Percentiles rank a stretch among this genome's conserved stretches.
Evolutionary conservation across 257 asterid genomes (phyloP).

Genomic region (Linaria vulgaris): DNA sequence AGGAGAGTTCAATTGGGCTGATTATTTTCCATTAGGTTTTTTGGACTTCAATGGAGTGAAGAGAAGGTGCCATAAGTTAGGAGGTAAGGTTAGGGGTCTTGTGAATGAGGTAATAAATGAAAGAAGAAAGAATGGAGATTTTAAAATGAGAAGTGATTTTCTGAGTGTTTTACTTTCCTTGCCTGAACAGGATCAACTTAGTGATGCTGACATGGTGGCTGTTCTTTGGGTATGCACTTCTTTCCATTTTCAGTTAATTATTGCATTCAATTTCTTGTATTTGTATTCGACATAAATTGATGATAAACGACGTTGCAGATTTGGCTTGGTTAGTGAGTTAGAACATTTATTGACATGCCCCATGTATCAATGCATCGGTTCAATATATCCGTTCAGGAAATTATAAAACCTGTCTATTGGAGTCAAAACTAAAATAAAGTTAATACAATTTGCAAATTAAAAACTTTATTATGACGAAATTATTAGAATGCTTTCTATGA

Average conservation of each 20-base stretch:
- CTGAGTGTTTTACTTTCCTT: slow-evolving; percentile 60
- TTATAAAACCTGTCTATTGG: too few species aligned
- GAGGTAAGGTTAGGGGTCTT: slow-evolving; percentile 39
- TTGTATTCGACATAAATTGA: too few species aligned
- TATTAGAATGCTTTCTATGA: neutral
- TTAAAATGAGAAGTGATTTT: slow-evolving; percentile 45
- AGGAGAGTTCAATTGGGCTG: slow-evolving; percentile 67
- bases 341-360: too few species aligned
- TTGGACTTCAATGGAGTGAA: slow-evolving; percentile 58
- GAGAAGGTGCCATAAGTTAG: slow-evolving; percentile 59
- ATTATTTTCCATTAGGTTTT: slow-evolving; percentile 49
- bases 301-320: too few species aligned
- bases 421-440: too few species aligned
- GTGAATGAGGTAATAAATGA: slow-evolving; percentile 41
- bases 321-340: too few species aligned
- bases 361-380: too few species aligned
- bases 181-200: slow-evolving; percentile 55
- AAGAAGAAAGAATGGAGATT: slow-evolving; percentile 39
- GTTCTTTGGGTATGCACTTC: slow-evolving; percentile 57
- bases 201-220: slow-evolving; percentile 62
- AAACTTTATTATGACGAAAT: too few species aligned
- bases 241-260: too few species aligned
- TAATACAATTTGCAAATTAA: too few species aligned
- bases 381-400: too few species aligned
- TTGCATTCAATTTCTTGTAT: too few species aligned